Evolutionary conservation across 2,329 filamentous ascomycete species (phyloP), one percentile per base, ranked within the genome.

Genomic region (Beauveria sp.): DNA sequence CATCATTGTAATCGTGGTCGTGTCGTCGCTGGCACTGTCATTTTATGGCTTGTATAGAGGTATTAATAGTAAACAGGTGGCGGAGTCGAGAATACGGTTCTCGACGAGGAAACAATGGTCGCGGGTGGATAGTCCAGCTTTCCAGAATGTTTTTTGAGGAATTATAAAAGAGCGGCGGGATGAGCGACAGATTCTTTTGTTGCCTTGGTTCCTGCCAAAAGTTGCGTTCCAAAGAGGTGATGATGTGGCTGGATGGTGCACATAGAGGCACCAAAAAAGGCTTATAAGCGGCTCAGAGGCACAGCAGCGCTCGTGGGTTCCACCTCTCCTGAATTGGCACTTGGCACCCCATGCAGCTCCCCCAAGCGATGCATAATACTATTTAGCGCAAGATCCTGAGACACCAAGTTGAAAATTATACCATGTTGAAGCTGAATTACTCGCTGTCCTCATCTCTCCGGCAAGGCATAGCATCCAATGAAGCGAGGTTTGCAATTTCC

Each of bases 1-100:
- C 8, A 43, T 61, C 51, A 61, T 61, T 53, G 26, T 60, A 40
- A 20, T 62, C 62, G 55, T 64, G 55, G 22, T 64, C 50, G 55
- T 55, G 61, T 64, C 47, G 53, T 59, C 61, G 59, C 28, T 56
- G 46, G 44, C 48, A 30, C 48, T 28, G 20, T 46, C 50, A 62
- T 61, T 61, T 60, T 58, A 24, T n/a, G 55, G 61, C 62, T 61
- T 61, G 44, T 47, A 28, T 37, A 20, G 26, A 50, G 44, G 26
- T 48, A 16, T 5, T 7, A 37, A 44, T 48, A 16, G 3, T 7
- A 37, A 44, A 54, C 41, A 48, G 52, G 41, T 12, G 26, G 28
- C 9, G 5, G 22, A 41, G 40, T 51, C 4, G 30, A 40, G 37
- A 8, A 30, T 10, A 20, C 5, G 26, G 20, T 14, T 18, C 30